These are phyloP conservation scores for Xylaria telfairii DNA, from an alignment of 495 filamentous ascomycete species.

Conservation along the genomic window DNA sequence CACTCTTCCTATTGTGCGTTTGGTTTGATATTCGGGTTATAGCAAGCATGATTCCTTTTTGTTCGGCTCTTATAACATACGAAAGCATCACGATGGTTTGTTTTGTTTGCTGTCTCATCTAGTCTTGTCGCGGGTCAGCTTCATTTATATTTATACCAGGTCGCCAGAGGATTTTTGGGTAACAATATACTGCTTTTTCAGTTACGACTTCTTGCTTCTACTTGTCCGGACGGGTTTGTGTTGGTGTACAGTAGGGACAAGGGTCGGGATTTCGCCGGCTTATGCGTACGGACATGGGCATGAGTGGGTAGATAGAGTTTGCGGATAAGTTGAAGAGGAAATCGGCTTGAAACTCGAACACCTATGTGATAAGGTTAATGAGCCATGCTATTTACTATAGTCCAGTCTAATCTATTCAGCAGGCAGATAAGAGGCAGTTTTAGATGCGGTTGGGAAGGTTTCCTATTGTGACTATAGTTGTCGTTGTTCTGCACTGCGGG, in stretches of 20 bases:
- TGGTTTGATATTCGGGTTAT: slow-evolving; percentile 17
- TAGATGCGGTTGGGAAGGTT: background rate
- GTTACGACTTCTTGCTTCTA: background rate
- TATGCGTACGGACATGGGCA: background rate
- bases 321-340: background rate
- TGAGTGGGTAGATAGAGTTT: background rate
- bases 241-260: background rate
- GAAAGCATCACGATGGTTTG: too few relatives aligned
- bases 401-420: background rate
- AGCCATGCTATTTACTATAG: background rate
- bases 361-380: background rate
- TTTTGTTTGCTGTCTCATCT: too few relatives aligned
- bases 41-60: background rate
- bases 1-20: background rate
- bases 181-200: background rate
- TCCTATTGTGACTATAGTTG: too few relatives aligned
- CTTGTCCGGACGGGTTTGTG: background rate
- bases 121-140: background rate
- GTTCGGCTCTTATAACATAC: slow-evolving; percentile 3
- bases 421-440: background rate
- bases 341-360: background rate
- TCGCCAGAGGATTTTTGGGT: background rate
- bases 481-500: background rate
- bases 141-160: background rate
- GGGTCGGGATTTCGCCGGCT: background rate